Conservation (phyloP, 352 stramenopile species). For the Pythium sp. region DNA sequence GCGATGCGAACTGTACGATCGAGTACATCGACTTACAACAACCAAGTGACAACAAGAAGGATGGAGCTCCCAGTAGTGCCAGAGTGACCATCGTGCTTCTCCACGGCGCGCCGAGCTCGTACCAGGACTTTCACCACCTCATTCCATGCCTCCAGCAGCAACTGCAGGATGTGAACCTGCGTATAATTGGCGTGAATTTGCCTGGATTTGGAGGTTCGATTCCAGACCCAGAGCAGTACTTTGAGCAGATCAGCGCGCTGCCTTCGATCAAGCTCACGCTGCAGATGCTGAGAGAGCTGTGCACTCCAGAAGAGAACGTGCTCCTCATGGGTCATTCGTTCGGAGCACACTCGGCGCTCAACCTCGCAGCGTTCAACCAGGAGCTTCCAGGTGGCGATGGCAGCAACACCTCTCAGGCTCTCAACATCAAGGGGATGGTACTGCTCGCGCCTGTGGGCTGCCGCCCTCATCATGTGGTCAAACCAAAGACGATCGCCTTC, state of each 20-base stretch:
- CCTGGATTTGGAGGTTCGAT: conserved; percentile 34
- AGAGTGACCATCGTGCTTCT: conserved; percentile 33
- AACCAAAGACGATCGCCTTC: conserved; percentile 27
- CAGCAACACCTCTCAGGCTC: neutral
- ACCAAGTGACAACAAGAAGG: too few species aligned
- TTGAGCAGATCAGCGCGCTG: conserved; percentile 34
- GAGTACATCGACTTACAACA: conserved; percentile 20
- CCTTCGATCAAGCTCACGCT: conserved; percentile 29
- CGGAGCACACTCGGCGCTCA: conserved; percentile 43
- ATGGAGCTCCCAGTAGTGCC: neutral
- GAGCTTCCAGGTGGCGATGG: neutral
- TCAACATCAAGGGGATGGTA: conserved; percentile 33
- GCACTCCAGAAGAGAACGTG: conserved; percentile 21
- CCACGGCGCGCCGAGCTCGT: conserved; percentile 40
- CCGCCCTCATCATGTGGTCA: conserved; percentile 38
- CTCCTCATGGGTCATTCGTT: conserved; percentile 57
- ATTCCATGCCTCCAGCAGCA: conserved; percentile 23
- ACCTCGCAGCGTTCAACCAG: conserved; percentile 37
- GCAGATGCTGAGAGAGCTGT: conserved; percentile 30
- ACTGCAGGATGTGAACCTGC: neutral
- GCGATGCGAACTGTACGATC: conserved; percentile 7
- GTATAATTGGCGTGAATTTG: conserved; percentile 36
- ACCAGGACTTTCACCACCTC: conserved; percentile 39
- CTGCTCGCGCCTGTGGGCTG: conserved; percentile 41
- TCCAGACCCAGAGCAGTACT: conserved; percentile 24